Evolutionary conservation across 2,329 filamentous ascomycete species (phyloP).

Genomic region (Dothistroma septosporum): DNA sequence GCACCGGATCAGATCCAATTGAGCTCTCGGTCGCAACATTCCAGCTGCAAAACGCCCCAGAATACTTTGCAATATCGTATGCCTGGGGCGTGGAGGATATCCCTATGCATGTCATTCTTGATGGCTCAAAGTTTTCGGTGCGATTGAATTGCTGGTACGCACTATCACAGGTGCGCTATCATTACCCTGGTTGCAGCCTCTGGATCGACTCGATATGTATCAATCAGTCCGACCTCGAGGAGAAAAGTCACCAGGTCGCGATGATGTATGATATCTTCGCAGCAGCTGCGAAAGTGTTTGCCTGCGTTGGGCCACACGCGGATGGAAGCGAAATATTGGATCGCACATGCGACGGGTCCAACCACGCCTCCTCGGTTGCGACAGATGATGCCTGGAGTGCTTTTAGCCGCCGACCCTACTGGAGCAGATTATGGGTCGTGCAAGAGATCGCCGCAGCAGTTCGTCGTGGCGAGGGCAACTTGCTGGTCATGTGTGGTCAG

Average conservation of each 20-base stretch:
- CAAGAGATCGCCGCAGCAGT: neutral
- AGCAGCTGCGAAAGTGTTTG: neutral
- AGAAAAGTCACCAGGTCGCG: conserved; percentile 6
- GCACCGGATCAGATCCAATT: neutral
- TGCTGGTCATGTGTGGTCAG: neutral
- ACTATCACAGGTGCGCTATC: neutral
- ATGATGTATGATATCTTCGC: conserved; percentile 4
- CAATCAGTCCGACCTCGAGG: conserved; percentile 1
- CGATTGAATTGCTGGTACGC: conserved; percentile 6
- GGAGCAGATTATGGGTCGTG: neutral
- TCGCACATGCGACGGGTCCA: neutral
- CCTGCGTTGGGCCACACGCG: conserved; percentile 1
- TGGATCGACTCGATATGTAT: conserved; percentile 10
- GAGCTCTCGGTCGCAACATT: neutral
- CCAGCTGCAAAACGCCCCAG: neutral
- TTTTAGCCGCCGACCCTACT: neutral
- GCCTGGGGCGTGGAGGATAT: neutral
- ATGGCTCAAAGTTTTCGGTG: neutral
- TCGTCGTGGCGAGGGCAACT: neutral
- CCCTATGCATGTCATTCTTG: neutral
- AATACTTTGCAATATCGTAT: conserved; percentile 4
- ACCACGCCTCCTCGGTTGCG: neutral
- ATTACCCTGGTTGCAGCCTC: neutral
- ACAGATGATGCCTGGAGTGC: neutral
- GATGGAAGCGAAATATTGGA: neutral